Evolutionary conservation across 495 filamentous ascomycete genomes (phyloP), one percentile per base, ranked within the genome.

Genomic region (Umbilicaria muhlenbergii): DNA sequence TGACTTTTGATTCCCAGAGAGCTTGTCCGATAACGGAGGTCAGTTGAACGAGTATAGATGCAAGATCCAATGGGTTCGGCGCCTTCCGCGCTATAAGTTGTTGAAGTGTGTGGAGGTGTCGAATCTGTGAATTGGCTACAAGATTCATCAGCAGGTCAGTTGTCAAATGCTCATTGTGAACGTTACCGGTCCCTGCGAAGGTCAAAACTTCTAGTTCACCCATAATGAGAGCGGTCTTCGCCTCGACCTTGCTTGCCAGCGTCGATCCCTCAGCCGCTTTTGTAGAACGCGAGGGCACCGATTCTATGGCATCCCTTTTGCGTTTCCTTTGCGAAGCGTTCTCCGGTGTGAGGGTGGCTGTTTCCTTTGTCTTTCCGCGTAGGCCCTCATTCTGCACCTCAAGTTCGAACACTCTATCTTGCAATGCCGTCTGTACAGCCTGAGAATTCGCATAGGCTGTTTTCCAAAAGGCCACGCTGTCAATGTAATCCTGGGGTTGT

Each of bases 391-490:
- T 63, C 1, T 51, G 50, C 37, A 65, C 59, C 38, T 73, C 58
- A 13, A 71, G 49, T 35, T 64, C 62, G 40, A 57, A 62, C 3
- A 71, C 49, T 3, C 54, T 61, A 36, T 70, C 61, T 24, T 59
- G 55, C 2, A 74, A 50, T 38, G 56, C 63, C 36, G 51, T 64
- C 39, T 70, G 66, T 36, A 66, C 66, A 12, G 51, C 55, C 47
- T 69, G 60, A 11, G 68, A 64, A 31, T 57, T 58, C 36, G 60
- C 54, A 38, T 65, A 71, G n/a, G 68, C 66, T 32, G 59, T 52
- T 46, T 67, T 63, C 70, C 70, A 74, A 58, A 70, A 71, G 11
- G 57, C 48, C 13, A 61, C 53, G 37, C 65, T 68, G 48, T 74
- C 69, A 39, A 72, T 59, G 50, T 61, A 65, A 35, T 59, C 59